Evolutionary conservation across 2,329 filamentous ascomycete genomes (phyloP), one percentile per base, ranked within the genome.

Genomic region (Botrytis tulipae): DNA sequence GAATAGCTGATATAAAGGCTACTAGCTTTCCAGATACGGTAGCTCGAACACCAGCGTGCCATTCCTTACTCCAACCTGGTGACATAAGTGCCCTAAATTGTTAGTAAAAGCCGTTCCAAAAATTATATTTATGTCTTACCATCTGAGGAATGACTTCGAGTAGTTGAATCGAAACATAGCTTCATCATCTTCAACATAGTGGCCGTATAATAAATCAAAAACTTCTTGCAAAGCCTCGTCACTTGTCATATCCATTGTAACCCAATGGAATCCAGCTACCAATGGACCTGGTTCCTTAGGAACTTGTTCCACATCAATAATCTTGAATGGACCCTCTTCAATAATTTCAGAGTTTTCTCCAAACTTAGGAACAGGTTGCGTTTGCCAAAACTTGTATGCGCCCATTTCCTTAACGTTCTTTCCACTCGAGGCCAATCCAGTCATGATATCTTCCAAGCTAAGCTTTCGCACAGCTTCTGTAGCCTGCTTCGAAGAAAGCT

Each of bases 141-240:
- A 99, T 82, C 94, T 92, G 66, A 99, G 86, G 80, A 98, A 97
- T 2, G 92, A 90, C 57, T 90, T 86, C 1, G 94, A 97, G 84
- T 99, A 99, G 82, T 96, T 95, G 87, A 99, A 98, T 71, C 96
- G 91, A 85, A 99, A 98, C 88, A 97, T 97, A 75, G 95, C 94
- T 82, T 97, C 95, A 79, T 94, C 92, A 82, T 99, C 96, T 84
- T 99, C 96, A 74, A 99, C 96, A 78, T 98, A 99, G 84, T 99
- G 96, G 72, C 94, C 92, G 77, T 93, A 93, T 74, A 99, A 86
- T 77, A 99, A 86, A 78, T 97, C 93, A 83, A 95, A 97, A 10
- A 99, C 91, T 84, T 99, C 96, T 79, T 94, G 90, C 76, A 98
- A 87, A 85, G 93, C 92, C 51, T 87, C 88, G 66, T 93, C 90